Evolutionary conservation across 768 basidiomycete species (phyloP), one percentile per base, ranked within the genome.

Genomic region (Boletus rufocinnamomeus): DNA sequence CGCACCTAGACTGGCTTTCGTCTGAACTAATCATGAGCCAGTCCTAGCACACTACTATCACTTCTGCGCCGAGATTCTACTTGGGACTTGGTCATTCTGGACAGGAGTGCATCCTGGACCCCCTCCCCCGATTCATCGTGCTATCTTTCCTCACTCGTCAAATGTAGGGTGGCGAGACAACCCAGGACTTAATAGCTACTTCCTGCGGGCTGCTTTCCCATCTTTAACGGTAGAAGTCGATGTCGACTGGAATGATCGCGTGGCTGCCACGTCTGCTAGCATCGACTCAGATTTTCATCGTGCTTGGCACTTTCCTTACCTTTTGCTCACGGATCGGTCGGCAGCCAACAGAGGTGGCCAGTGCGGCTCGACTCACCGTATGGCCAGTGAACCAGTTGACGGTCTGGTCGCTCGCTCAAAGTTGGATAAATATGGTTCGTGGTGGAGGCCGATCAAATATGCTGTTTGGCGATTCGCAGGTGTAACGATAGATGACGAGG

Each of bases 31-130:
- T 34, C 10, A n/a, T 37, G 3, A 6, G 28, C 25, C 37, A 77
- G 75, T 94, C 79, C 79, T 93, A n/a, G 76, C 79, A 47, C 93
- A 94, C 69, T 94, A 93, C 71, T 94, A 93, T 72, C 93, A 94
- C 73, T 87, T 91, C 58, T 88, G 88, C 34, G 93, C 88, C 0
- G 93, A 95, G 68, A 83, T 91, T 48, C 75, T 91, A 56, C 76
- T 93, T 34, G 92, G 91, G 34, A 74, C 82, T 4, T 91, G 89
- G 81, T 82, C 89, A 2, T 82, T 91, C 64, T 91, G 87, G 87
- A 76, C 79, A 46, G 86, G 86, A 7, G 59, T 62, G 19, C 65
- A 69, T 56, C 56, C 70, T 44, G 59, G 57, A n/a, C 58, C 63
- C 46, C 80, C 84, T 17, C 86, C 88, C 0, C 78, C 80, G 0